Conservation (phyloP, 148 eudicot species). For the Rhododendron ferrugineum region DNA sequence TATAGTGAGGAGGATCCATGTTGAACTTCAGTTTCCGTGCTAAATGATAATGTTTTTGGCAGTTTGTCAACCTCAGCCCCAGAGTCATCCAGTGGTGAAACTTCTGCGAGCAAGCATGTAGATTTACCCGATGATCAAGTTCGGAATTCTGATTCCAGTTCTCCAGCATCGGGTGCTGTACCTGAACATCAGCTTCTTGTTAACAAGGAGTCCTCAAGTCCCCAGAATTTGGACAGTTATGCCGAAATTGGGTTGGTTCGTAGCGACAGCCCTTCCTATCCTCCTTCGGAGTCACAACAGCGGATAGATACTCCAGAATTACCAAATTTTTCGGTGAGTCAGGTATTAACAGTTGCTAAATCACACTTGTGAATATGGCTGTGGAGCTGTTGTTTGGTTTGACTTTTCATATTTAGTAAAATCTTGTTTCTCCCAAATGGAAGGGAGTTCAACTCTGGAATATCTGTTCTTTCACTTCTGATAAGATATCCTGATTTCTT, state of each 20-base stretch:
- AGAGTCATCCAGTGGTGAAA: slow-evolving; percentile 33
- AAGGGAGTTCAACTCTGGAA: background rate
- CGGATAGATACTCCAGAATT: slow-evolving; percentile 47
- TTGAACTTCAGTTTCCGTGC: background rate
- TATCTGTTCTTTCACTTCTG: background rate
- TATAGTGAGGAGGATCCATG: background rate
- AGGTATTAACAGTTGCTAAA: background rate
- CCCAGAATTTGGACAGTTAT: slow-evolving; percentile 41
- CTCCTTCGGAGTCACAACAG: slow-evolving; percentile 51
- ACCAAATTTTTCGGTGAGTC: slow-evolving; percentile 68
- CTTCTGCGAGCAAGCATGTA: slow-evolving; percentile 37
- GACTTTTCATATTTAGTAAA: background rate
- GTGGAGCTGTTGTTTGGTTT: background rate
- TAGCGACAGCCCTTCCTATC: slow-evolving; percentile 37
- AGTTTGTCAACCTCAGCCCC: slow-evolving; percentile 35
- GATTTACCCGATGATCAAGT: slow-evolving; percentile 43
- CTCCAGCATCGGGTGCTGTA: slow-evolving; percentile 43
- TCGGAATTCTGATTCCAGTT: slow-evolving; percentile 48
- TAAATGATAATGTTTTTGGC: slow-evolving; percentile 14
- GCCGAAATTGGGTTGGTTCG: slow-evolving; percentile 50
- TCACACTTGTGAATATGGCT: background rate
- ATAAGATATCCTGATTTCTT: background rate
- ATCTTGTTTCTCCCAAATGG: background rate
- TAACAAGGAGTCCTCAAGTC: slow-evolving; percentile 31
- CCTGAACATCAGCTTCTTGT: slow-evolving; percentile 49